These are phyloP conservation scores for Penicillium sp. DNA, from an alignment of 2,329 filamentous ascomycete genomes.

Conservation along the genomic window DNA sequence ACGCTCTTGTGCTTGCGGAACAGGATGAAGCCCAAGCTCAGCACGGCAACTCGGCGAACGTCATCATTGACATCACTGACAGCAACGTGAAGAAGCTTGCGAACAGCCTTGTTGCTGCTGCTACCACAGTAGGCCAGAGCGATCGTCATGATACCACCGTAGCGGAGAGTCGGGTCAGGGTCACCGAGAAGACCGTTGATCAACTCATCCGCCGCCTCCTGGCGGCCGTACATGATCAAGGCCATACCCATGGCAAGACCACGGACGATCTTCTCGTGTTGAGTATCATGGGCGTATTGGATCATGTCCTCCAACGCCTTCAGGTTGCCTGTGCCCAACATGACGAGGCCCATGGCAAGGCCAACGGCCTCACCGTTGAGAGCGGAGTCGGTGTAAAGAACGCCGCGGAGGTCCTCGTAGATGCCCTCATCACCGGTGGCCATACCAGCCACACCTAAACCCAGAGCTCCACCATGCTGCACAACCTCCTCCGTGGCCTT, in stretches of 20 bases:
- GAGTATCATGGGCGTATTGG: constrained; percentile 93
- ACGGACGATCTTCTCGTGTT: constrained; percentile 97
- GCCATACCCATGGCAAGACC: constrained; percentile 95
- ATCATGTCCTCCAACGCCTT: constrained; percentile 95
- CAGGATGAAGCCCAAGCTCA: constrained; percentile 96
- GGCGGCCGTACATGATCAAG: constrained; percentile 93
- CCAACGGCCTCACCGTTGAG: constrained; percentile 96
- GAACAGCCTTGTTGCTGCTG: constrained; percentile 96
- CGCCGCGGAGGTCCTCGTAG: constrained; percentile 82
- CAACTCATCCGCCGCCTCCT: constrained; percentile 90
- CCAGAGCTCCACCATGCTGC: constrained; percentile 91
- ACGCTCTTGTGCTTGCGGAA: constrained; percentile 97
- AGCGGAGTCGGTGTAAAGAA: constrained; percentile 89
- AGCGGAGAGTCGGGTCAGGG: constrained; percentile 86
- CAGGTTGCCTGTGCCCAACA: constrained; percentile 95
- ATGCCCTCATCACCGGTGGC: constrained; percentile 86
- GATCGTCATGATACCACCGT: constrained; percentile 98
- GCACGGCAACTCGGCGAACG: constrained; percentile 89
- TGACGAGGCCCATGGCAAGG: constrained; percentile 93
- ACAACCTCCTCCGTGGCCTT: constrained; percentile 68
- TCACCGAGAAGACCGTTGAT: constrained; percentile 92
- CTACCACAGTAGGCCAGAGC: constrained; percentile 95
- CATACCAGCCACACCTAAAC: constrained; percentile 95
- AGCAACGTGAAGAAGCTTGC: constrained; percentile 89
- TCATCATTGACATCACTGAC: constrained; percentile 98